phyloP scores from a whole-genome alignment of 1,139 yeast genomes.

The Pichia sorboxylosa region DNA sequence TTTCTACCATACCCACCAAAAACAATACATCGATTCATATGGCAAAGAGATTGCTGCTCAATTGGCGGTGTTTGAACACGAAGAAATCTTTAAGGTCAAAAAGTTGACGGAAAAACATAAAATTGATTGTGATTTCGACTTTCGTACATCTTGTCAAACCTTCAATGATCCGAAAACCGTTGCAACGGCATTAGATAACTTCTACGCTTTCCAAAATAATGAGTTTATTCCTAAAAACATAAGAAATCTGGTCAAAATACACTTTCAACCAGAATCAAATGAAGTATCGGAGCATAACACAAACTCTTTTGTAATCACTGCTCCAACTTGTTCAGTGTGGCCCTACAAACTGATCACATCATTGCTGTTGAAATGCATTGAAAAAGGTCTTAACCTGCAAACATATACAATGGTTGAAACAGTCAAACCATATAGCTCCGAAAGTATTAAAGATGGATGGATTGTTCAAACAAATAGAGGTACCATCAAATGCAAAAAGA shows the following conservation, averaged over 20 bases:
- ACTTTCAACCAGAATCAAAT: conserved; percentile 17
- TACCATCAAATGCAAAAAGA: conserved; percentile 22
- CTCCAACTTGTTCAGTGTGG: conserved; percentile 32
- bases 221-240: conserved; percentile 15
- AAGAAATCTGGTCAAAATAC: conserved; percentile 17
- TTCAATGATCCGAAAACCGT: conserved; percentile 19
- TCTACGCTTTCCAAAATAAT: conserved; percentile 16
- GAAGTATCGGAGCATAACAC: conserved; percentile 13
- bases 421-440: conserved; percentile 13
- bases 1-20: conserved; percentile 22
- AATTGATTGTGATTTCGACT: conserved; percentile 27
- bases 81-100: conserved; percentile 17
- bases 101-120: conserved; percentile 23
- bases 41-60: conserved; percentile 26
- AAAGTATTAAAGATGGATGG: conserved; percentile 19
- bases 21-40: conserved; percentile 15
- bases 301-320: conserved; percentile 25
- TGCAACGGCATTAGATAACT: conserved; percentile 13
- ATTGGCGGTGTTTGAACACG: conserved; percentile 26
- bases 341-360: conserved; percentile 30
- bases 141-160: conserved; percentile 26
- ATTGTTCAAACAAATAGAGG: conserved; percentile 26
- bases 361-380: conserved; percentile 23
- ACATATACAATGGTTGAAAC: conserved; percentile 28
- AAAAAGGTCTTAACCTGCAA: conserved; percentile 28